Base-by-base conservation (phyloP, 1,284 basidiomycete species). In the Pulveroboletus sp. region DNA sequence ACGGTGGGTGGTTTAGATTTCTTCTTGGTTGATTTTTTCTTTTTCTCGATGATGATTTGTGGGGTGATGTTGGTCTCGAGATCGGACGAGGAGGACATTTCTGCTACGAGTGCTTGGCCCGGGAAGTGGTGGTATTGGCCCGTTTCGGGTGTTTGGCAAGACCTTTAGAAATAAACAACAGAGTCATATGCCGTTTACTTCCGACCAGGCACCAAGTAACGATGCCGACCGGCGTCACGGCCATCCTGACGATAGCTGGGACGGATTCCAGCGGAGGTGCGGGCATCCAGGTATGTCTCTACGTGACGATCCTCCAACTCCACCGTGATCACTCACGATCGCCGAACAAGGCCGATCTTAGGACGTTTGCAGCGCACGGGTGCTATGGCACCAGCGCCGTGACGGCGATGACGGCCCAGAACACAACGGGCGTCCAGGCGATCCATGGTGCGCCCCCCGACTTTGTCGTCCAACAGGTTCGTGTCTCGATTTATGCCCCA, bases 351-450 rank as follows among this genome's bases (percentile, higher is more conserved):
- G 89, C 87, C 18, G 96, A 98, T 73, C 77, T 98, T 36, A 95
- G 92, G 74, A 92, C 91, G 1, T 89, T 93, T 62, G 85, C 90
- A 3, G 87, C 92, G 0, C 81, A 91, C 28, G 81, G 81, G 31
- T 91, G 90, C 64, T 97, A 95, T 68, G 96, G 93, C 20, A 81
- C 91, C n/a, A 91, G 87, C 56, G 93, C 87, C 5, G 76, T 96
- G 52, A 97, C 96, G 1, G 94, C 94, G 0, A 72, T 98, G 45
- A 96, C 93, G 0, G 92, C 95, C 0, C 96, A 98, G 71, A 97
- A 97, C 71, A 97, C 95, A 0, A 79, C 74, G 0, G 94, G 94
- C 6, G 94, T 98, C 0, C 84, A 91, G 59, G 87, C 74, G 2
- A 79, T 94, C 0, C 83, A 90, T 61, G 76, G 83, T 2, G 70